phyloP scores from a whole-genome alignment of 2,329 filamentous ascomycete genomes.

The Fusarium subtropicale region DNA sequence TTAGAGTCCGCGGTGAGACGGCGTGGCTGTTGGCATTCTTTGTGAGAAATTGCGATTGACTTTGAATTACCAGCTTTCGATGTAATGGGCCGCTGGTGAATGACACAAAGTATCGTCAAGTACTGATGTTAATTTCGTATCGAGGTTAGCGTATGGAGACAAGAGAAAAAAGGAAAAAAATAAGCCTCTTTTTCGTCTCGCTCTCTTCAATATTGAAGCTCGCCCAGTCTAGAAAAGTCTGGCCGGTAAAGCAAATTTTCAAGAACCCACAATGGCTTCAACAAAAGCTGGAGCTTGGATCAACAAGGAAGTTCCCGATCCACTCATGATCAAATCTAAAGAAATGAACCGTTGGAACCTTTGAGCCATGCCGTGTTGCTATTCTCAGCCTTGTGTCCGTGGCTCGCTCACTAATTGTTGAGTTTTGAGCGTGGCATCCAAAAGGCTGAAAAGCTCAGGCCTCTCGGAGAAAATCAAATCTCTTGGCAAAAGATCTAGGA shows the following conservation, averaged over 20 bases:
- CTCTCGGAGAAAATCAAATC: conserved; percentile 39
- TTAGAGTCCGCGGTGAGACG: conserved; percentile 16
- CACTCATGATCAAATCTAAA: not conserved
- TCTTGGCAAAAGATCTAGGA: conserved; percentile 41
- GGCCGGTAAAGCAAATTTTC: conserved; percentile 35
- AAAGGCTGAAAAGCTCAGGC: conserved; percentile 17
- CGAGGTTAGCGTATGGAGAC: conserved; percentile 10
- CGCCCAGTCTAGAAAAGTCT: conserved; percentile 34
- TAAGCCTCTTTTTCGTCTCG: not conserved
- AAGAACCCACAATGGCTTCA: conserved; percentile 31
- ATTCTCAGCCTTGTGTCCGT: conserved; percentile 16
- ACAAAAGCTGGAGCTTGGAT: conserved; percentile 3
- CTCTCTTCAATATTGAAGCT: conserved; percentile 11
- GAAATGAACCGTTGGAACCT: conserved; percentile 15
- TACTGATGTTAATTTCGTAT: conserved; percentile 26
- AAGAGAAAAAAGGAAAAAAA: conserved; percentile 1
- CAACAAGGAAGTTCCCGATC: conserved; percentile 11
- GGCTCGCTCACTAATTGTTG: not conserved
- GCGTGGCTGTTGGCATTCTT: conserved; percentile 31
- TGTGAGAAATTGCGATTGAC: conserved; percentile 14
- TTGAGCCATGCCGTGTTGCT: conserved; percentile 1
- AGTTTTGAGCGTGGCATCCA: not conserved
- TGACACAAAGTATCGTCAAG: conserved; percentile 16
- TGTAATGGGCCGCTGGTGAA: conserved; percentile 9
- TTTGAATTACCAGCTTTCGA: conserved; percentile 12